Evolutionary conservation across 768 basidiomycete species (phyloP).

Genomic region (Jaapia argillacea): DNA sequence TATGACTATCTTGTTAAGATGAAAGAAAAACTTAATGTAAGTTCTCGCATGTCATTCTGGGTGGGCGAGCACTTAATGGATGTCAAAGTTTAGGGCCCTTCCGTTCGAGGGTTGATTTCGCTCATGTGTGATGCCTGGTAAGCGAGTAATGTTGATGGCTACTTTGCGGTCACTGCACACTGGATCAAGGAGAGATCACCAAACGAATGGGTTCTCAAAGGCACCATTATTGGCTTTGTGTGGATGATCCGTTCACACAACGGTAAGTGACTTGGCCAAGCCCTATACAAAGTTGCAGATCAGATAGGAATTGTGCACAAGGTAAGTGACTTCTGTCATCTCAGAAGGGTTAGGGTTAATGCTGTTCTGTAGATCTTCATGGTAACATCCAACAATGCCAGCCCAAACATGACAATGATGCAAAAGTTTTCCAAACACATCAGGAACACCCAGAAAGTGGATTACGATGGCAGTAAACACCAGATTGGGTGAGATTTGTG

Average conservation of each 20-base stretch:
- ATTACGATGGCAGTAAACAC: no score
- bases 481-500: no score
- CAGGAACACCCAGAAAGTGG: conserved; percentile 1
- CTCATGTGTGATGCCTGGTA: conserved; percentile 32
- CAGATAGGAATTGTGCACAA: conserved; percentile 19
- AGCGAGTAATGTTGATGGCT: conserved; percentile 25
- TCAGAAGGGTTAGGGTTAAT: conserved; percentile 2
- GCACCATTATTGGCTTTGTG: conserved; percentile 24
- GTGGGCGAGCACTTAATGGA: no score
- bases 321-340: conserved; percentile 16
- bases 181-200: conserved; percentile 25
- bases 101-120: conserved; percentile 17
- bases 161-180: conserved; percentile 28
- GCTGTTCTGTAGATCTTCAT: conserved; percentile 19
- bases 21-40: conserved; percentile 12
- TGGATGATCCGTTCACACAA: conserved; percentile 25
- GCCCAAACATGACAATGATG: conserved; percentile 27
- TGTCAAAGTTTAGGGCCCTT: conserved; percentile 11
- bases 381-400: conserved; percentile 28
- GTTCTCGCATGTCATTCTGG: no score
- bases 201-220: conserved; percentile 17
- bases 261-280: conserved; percentile 24
- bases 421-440: conserved; percentile 12
- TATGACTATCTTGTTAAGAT: conserved; percentile 6
- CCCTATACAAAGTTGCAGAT: conserved; percentile 23